A percentile compares a stretch with the other conserved stretches of the same genome.
These are phyloP conservation scores for Kodamaea fungicola DNA, from an alignment of 1,139 yeast species.

Conservation along the genomic window DNA sequence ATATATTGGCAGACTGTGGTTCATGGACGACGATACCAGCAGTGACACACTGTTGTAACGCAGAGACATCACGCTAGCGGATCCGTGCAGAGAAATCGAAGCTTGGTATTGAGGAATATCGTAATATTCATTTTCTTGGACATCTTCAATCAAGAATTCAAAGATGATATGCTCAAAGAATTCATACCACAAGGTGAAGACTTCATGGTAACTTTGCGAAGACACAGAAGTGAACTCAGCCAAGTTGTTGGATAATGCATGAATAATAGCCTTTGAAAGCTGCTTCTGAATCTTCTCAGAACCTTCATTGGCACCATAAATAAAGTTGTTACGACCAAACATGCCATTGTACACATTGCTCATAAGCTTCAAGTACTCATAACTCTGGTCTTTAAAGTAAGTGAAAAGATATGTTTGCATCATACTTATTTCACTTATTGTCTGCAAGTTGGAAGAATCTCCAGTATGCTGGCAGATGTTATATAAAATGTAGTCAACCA, in stretches of 20 bases:
- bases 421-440: conserved; percentile 16
- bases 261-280: conserved; percentile 13
- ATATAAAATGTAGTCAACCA: conserved; percentile 28
- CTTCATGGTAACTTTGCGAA: conserved; percentile 8
- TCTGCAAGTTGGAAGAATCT: conserved; percentile 13
- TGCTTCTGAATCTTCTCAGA: conserved; percentile 8
- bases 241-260: conserved; percentile 15
- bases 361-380: conserved; percentile 24
- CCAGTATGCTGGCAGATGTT: conserved; percentile 18
- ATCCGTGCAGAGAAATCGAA: not conserved
- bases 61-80: conserved; percentile 12
- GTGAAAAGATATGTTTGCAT: conserved; percentile 19
- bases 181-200: conserved; percentile 17
- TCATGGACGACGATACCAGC: conserved; percentile 5
- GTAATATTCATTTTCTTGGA: not conserved
- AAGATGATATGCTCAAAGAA: conserved; percentile 16
- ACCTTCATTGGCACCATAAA: conserved; percentile 3
- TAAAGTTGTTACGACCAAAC: conserved; percentile 8
- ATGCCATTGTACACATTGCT: conserved; percentile 18
- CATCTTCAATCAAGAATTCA: conserved; percentile 10
- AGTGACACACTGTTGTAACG: conserved; percentile 11
- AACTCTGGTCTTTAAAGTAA: conserved; percentile 25
- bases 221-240: conserved; percentile 7
- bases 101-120: not conserved
- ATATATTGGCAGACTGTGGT: not conserved